phyloP scores from a whole-genome alignment of 23 red algal species.

The Gracilaria vermiculophylla region DNA sequence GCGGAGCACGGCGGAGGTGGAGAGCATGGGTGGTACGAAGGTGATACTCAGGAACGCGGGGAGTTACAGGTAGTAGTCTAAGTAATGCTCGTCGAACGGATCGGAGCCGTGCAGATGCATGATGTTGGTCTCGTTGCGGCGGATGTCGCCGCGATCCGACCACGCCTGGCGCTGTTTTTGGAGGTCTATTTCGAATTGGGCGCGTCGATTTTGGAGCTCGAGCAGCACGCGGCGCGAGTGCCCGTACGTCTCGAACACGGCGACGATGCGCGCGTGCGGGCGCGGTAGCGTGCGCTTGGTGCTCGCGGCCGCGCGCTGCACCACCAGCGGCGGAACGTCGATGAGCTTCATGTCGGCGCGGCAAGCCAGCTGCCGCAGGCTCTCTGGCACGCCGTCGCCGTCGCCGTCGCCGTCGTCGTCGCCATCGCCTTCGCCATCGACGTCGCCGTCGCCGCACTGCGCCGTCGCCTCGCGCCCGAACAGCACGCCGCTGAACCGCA shows the following conservation, averaged over 20 bases:
- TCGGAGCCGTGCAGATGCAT: not conserved
- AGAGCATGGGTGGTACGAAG: not conserved
- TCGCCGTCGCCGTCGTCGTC: not conserved
- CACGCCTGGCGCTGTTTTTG: constrained; percentile 32
- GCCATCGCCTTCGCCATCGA: no score
- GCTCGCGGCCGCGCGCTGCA: constrained; percentile 13
- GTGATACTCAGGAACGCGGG: not conserved
- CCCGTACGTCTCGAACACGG: constrained; percentile 58
- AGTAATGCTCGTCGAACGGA: not conserved
- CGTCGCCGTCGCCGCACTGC: not conserved
- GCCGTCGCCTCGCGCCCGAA: not conserved
- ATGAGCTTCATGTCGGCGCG: constrained; percentile 46
- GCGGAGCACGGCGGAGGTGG: not conserved
- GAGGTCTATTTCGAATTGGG: constrained; percentile 2
- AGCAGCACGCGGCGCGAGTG: not conserved
- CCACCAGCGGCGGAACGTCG: constrained; percentile 34
- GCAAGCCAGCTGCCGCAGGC: not conserved
- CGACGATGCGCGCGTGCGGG: not conserved
- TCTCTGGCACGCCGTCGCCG: constrained; percentile 20
- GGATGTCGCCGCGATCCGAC: constrained; percentile 32
- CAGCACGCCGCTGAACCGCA: constrained; percentile 33
- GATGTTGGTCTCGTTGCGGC: constrained; percentile 45
- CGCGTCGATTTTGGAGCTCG: not conserved
- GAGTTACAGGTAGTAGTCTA: not conserved
- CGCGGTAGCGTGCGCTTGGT: not conserved